Conservation (phyloP, 169 alveolate genomes). For the Plasmodium ovale region DNA sequence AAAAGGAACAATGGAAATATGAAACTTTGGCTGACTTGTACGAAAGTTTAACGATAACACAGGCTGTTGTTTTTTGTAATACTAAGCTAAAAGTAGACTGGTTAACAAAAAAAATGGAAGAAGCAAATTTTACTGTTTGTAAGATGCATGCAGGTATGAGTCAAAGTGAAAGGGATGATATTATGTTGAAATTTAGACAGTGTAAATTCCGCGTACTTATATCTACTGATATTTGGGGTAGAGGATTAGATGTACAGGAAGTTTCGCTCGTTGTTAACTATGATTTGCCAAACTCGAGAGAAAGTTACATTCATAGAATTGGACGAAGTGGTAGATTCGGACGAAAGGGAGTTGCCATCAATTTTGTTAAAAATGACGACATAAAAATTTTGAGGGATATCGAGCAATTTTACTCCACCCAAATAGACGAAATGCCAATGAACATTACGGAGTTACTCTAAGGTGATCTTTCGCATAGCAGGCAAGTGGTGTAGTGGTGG, state of each 20-base stretch:
- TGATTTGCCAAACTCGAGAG: conserved; percentile 97
- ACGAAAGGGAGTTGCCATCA: conserved; percentile 99
- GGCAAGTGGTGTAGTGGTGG: too few species aligned
- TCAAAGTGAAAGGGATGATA: conserved; percentile 97
- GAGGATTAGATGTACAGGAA: conserved; percentile 99
- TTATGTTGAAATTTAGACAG: conserved; percentile 98
- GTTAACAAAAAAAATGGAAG: conserved; percentile 95
- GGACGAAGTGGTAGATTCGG: conserved; percentile 99
- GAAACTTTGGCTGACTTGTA: conserved; percentile 96
- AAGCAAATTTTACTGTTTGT: conserved; percentile 96
- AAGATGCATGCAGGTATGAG: conserved; percentile 99
- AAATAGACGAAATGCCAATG: conserved; percentile 99
- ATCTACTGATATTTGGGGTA: conserved; percentile 98
- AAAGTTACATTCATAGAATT: conserved; percentile 98
- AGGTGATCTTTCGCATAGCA: too few species aligned
- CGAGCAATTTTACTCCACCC: conserved; percentile 98
- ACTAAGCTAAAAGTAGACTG: conserved; percentile 96
- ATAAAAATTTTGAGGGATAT: conserved; percentile 95
- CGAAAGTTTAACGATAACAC: conserved; percentile 97
- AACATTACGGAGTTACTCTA: conserved; percentile 90
- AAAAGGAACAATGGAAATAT: conserved; percentile 97
- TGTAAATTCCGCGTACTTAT: conserved; percentile 98
- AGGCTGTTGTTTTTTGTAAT: conserved; percentile 99
- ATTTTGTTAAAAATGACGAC: conserved; percentile 96
- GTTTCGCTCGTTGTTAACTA: conserved; percentile 98